These are phyloP conservation scores for Clavariopsis aquatica DNA, from an alignment of 495 filamentous ascomycete genomes.

Conservation along the genomic window DNA sequence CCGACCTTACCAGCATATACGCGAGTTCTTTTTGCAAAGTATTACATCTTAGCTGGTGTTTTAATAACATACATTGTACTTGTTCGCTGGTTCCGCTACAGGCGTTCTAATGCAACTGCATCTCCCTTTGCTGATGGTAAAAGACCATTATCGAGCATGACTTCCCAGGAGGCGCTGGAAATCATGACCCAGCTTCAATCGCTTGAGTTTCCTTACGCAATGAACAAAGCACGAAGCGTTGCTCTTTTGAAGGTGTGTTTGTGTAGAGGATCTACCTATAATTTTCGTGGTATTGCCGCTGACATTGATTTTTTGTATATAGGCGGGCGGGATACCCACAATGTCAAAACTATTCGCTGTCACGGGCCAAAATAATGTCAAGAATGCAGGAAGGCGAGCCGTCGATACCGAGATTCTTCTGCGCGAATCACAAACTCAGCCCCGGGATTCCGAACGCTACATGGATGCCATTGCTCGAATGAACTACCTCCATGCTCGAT, in stretches of 20 bases:
- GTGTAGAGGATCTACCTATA: background rate
- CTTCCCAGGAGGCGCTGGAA: slow-evolving; percentile 1
- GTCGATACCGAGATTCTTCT: slow-evolving; percentile 63
- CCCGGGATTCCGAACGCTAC: slow-evolving; percentile 49
- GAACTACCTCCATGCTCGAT: slow-evolving; percentile 62
- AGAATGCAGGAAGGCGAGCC: slow-evolving; percentile 48
- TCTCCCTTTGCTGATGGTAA: background rate
- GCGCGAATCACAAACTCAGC: slow-evolving; percentile 51
- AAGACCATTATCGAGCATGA: slow-evolving; percentile 12
- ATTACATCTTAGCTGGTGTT: background rate
- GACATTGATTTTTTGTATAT: background rate
- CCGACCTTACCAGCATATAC: background rate
- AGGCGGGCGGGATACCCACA: slow-evolving; percentile 12
- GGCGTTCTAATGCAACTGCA: background rate
- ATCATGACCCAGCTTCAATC: slow-evolving; percentile 10
- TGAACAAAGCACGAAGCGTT: slow-evolving; percentile 12
- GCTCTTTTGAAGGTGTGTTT: slow-evolving; percentile 2
- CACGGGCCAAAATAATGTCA: slow-evolving; percentile 6
- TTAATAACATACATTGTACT: background rate
- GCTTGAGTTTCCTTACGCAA: slow-evolving; percentile 10
- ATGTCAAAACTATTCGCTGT: slow-evolving; percentile 11
- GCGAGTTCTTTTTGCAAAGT: background rate
- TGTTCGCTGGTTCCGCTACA: slow-evolving; percentile 3
- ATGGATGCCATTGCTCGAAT: slow-evolving; percentile 61
- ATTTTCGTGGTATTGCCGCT: background rate